phyloP scores from a whole-genome alignment of 495 filamentous ascomycete genomes.

The Hypoxylon intermedium region DNA sequence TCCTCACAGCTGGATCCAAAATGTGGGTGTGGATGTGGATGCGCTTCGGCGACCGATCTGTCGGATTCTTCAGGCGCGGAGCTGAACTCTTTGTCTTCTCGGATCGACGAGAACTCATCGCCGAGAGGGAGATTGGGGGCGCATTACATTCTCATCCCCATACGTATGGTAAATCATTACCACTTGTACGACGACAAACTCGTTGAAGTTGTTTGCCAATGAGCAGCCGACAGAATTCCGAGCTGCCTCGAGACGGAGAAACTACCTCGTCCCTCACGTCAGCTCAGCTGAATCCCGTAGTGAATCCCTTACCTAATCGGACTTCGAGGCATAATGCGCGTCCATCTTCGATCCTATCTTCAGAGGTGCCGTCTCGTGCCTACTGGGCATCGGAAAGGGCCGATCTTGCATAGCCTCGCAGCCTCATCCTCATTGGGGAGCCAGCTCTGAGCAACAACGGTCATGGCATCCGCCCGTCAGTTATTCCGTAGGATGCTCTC shows the following conservation, averaged over 20 bases:
- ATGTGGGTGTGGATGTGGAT: neutral
- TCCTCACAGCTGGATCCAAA: neutral
- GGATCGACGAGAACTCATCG: conserved; percentile 3
- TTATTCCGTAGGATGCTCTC: conserved; percentile 20
- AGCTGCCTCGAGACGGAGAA: conserved; percentile 3
- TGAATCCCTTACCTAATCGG: conserved; percentile 6
- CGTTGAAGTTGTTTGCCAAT: neutral
- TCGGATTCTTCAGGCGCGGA: conserved; percentile 8
- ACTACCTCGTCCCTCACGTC: conserved; percentile 21
- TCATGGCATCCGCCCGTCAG: neutral
- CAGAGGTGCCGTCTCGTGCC: neutral
- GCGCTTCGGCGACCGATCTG: neutral
- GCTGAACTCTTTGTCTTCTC: conserved; percentile 8
- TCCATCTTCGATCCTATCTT: neutral
- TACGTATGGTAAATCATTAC: neutral
- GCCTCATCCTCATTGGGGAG: conserved; percentile 15
- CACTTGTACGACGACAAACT: neutral
- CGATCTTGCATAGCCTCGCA: conserved; percentile 14
- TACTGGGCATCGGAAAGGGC: neutral
- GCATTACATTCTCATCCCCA: conserved; percentile 9
- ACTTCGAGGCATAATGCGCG: neutral
- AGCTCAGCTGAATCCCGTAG: conserved; percentile 6
- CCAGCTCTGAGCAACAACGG: neutral
- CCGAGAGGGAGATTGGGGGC: neutral
- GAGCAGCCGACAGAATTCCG: too few relatives aligned